phyloP scores from a whole-genome alignment of 1,284 basidiomycete species.

The Heterobasidion annosum region DNA sequence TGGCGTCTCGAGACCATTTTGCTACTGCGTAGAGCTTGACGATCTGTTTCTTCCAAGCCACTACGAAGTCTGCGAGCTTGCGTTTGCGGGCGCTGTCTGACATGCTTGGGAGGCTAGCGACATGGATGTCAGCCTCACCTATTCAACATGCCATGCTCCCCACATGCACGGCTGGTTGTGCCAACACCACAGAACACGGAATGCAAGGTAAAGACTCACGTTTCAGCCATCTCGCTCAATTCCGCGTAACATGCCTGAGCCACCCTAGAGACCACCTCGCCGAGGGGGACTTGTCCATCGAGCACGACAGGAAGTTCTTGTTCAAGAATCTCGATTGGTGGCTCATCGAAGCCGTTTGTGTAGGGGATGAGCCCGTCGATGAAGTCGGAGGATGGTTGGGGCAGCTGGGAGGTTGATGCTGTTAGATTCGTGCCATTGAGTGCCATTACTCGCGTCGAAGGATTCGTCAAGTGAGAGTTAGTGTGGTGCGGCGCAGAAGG shows the following conservation, averaged over 20 bases:
- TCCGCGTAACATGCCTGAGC: conserved; percentile 79
- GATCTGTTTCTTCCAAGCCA: conserved; percentile 82
- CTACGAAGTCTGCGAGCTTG: conserved; percentile 79
- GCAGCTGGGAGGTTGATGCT: conserved; percentile 2
- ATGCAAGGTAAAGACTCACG: conserved; percentile 39
- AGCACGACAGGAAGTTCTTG: conserved; percentile 68
- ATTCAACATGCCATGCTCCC: too few relatives aligned
- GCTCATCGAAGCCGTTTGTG: conserved; percentile 27
- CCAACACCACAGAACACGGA: not conserved
- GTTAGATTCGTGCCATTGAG: conserved; percentile 10
- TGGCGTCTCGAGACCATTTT: conserved; percentile 78
- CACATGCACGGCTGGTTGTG: too few relatives aligned
- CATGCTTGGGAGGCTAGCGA: conserved; percentile 68
- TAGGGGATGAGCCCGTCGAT: conserved; percentile 7
- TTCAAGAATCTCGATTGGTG: conserved; percentile 53
- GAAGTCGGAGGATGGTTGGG: not conserved
- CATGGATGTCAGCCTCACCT: not conserved
- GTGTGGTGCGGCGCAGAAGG: too few relatives aligned
- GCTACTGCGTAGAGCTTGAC: conserved; percentile 82
- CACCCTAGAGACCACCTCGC: conserved; percentile 68
- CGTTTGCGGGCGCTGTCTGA: conserved; percentile 77
- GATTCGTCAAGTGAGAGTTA: not conserved
- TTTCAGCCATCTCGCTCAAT: conserved; percentile 78
- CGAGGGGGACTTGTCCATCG: conserved; percentile 68
- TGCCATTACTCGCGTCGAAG: conserved; percentile 2